A percentile compares a stretch with the other conserved stretches of the same genome.
Evolutionary conservation across 2,329 filamentous ascomycete genomes (phyloP).

Genomic region (Phyllosticta ampelicida): DNA sequence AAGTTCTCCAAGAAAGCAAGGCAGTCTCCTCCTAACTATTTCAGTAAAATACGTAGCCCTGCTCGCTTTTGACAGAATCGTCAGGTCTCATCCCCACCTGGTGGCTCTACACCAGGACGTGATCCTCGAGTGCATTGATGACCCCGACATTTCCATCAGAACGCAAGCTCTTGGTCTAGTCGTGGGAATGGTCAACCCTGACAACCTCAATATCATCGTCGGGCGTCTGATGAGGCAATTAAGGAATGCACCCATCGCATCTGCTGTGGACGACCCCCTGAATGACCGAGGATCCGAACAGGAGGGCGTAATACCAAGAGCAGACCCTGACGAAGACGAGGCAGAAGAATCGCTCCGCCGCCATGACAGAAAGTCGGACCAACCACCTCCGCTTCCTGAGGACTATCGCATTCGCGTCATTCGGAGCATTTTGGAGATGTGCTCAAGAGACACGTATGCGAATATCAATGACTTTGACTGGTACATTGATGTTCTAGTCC

Average conservation of each 20-base stretch:
- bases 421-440: slow-evolving; percentile 74
- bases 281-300: slow-evolving; percentile 36
- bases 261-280: slow-evolving; percentile 33
- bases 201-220: slow-evolving; percentile 75
- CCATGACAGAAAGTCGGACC: slow-evolving; percentile 37
- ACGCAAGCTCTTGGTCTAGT: slow-evolving; percentile 86
- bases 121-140: slow-evolving; percentile 92
- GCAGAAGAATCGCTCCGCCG: slow-evolving; percentile 44
- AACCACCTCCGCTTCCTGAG: slow-evolving; percentile 58
- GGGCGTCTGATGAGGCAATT: slow-evolving; percentile 82
- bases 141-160: slow-evolving; percentile 89
- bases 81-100: slow-evolving; percentile 73
- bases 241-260: slow-evolving; percentile 49
- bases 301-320: slow-evolving; percentile 36
- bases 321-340: slow-evolving; percentile 48
- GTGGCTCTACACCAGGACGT: slow-evolving; percentile 92
- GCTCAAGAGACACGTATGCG: slow-evolving; percentile 75
- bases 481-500: slow-evolving; percentile 85
- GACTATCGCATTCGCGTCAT: slow-evolving; percentile 82
- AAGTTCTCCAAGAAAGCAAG: slow-evolving; percentile 29
- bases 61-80: slow-evolving; percentile 91
- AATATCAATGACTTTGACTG: slow-evolving; percentile 89
- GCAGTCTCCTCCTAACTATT: background rate
- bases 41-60: slow-evolving; percentile 94
- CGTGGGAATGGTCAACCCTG: slow-evolving; percentile 82